Conservation (phyloP, 441 rosid species). For the Kokia cookei region DNA sequence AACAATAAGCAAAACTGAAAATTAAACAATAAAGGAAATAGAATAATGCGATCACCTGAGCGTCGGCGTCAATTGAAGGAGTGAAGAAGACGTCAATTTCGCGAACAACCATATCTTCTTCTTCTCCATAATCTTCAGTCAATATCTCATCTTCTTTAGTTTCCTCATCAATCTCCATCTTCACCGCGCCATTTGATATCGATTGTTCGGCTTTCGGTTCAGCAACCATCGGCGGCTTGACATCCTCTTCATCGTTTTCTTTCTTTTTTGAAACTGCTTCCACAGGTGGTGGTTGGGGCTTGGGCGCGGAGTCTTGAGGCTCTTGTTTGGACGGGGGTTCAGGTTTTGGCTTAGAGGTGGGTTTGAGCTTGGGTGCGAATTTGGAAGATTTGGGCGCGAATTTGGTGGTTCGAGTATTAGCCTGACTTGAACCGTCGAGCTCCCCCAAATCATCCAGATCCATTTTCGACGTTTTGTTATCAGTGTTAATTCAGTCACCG, state of each 20-base stretch:
- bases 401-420: constrained; percentile 39
- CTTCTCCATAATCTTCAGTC: constrained; percentile 19
- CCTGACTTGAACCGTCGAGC: constrained; percentile 29
- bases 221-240: constrained; percentile 15
- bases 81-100: constrained; percentile 78
- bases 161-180: constrained; percentile 50
- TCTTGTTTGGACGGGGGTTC: constrained; percentile 14
- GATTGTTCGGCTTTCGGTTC: constrained; percentile 28
- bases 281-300: constrained; percentile 12
- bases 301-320: constrained; percentile 10
- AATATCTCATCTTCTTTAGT: constrained; percentile 21
- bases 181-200: constrained; percentile 26
- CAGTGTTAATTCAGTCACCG: neutral
- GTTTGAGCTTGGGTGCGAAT: constrained; percentile 41
- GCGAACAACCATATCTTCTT: constrained; percentile 73
- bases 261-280: constrained; percentile 11
- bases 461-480: constrained; percentile 23
- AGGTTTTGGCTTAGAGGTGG: constrained; percentile 28
- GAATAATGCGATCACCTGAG: constrained; percentile 37
- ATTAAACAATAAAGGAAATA: neutral
- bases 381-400: constrained; percentile 43
- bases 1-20: neutral
- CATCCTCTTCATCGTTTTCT: constrained; percentile 27
- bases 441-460: constrained; percentile 58
- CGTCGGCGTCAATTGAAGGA: constrained; percentile 43